A percentile compares a stretch with the other conserved stretches of the same genome.
Evolutionary conservation across 352 stramenopile genomes (phyloP).

Genomic region (Ophiocytium majus): DNA sequence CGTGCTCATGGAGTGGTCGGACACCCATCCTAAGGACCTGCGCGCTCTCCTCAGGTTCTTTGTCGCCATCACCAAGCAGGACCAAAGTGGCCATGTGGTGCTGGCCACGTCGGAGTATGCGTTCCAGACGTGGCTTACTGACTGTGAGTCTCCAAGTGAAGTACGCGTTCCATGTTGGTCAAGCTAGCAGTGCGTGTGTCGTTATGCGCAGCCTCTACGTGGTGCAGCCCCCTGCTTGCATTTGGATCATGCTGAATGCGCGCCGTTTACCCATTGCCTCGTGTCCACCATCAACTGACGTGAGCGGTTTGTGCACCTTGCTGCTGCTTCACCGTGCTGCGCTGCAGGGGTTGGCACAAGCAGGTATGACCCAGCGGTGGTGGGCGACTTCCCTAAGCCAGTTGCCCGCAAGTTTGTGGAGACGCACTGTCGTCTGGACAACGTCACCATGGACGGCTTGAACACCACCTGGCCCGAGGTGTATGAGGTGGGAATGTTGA

Average conservation of each 20-base stretch:
- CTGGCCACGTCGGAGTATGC: neutral
- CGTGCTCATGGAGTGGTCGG: slow-evolving; percentile 12
- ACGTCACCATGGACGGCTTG: neutral
- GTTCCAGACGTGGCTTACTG: neutral
- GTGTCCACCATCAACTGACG: neutral
- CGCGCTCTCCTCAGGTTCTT: slow-evolving; percentile 3
- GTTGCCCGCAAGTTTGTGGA: neutral
- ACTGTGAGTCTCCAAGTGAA: slow-evolving; percentile 2
- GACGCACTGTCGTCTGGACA: neutral
- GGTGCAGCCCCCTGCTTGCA: neutral
- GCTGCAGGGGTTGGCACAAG: neutral
- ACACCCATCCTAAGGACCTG: neutral
- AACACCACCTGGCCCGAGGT: neutral
- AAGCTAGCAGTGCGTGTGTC: neutral
- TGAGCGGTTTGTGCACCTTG: neutral
- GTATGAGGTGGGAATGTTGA: neutral
- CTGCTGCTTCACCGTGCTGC: neutral
- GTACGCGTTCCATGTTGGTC: neutral
- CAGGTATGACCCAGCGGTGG: neutral
- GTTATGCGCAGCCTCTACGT: neutral
- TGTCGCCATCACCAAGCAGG: neutral
- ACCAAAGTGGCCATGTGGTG: neutral
- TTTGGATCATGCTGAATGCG: neutral
- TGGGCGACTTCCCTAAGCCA: neutral
- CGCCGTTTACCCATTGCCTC: neutral